These are phyloP conservation scores for Tuber brumale DNA, from an alignment of 495 filamentous ascomycete species.

Conservation along the genomic window DNA sequence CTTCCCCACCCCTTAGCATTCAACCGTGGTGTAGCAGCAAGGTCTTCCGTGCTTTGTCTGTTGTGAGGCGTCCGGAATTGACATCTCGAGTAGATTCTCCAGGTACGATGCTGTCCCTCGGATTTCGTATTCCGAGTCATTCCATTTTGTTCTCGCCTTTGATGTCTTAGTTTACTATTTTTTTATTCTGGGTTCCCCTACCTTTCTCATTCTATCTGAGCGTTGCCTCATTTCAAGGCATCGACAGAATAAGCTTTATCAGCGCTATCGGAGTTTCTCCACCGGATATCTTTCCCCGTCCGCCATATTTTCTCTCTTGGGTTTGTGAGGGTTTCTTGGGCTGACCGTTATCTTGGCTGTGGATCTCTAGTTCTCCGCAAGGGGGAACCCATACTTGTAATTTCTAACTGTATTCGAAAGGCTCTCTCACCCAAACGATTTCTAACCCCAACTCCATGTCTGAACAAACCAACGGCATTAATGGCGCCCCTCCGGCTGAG, in stretches of 20 bases:
- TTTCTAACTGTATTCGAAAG: slow-evolving; percentile 14
- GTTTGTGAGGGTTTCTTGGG: neutral
- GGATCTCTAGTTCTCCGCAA: slow-evolving; percentile 7
- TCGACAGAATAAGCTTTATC: neutral
- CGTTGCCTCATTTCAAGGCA: neutral
- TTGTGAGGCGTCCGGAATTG: neutral
- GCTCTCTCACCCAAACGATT: slow-evolving; percentile 34
- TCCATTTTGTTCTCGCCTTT: neutral
- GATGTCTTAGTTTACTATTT: neutral
- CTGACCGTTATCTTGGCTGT: neutral
- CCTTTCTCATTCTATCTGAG: neutral
- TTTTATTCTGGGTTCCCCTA: neutral
- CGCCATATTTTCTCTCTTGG: neutral
- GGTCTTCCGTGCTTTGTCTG: neutral
- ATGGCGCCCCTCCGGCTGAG: slow-evolving; percentile 14
- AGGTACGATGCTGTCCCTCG: slow-evolving; percentile 1
- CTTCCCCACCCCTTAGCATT: neutral
- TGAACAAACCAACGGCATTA: slow-evolving; percentile 26
- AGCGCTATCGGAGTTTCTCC: neutral
- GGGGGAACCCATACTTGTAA: slow-evolving; percentile 12
- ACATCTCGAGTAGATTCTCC: neutral
- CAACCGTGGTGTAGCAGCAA: neutral
- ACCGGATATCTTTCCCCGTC: neutral
- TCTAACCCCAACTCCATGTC: slow-evolving; percentile 18
- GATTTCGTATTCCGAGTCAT: neutral